Percentiles rank a stretch among this genome's conserved stretches.
These are phyloP conservation scores for Solanum hybrid DNA, from an alignment of 305 asterid genomes.

Conservation along the genomic window DNA sequence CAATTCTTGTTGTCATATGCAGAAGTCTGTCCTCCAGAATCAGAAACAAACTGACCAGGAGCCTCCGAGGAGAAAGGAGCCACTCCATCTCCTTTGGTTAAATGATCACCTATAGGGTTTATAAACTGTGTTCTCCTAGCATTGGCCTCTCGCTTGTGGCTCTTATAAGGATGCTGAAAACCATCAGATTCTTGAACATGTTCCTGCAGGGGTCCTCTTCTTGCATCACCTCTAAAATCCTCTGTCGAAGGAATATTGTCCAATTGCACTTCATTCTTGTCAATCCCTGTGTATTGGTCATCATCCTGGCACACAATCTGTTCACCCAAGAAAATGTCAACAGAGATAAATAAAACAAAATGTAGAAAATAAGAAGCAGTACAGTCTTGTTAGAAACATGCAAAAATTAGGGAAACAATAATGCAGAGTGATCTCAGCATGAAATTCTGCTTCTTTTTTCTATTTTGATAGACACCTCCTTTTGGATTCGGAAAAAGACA, in stretches of 20 bases:
- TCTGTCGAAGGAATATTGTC: conserved; percentile 31
- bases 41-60: conserved; percentile 18
- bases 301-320: conserved; percentile 71
- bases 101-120: conserved; percentile 21
- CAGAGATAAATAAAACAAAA: neutral
- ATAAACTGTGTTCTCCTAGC: conserved; percentile 35
- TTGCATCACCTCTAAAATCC: conserved; percentile 39
- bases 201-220: conserved; percentile 39
- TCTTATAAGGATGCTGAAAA: conserved; percentile 35
- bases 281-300: conserved; percentile 24
- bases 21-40: conserved; percentile 25
- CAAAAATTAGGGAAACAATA: neutral
- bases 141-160: conserved; percentile 32
- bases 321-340: conserved; percentile 12
- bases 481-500: neutral
- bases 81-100: conserved; percentile 32
- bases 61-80: conserved; percentile 26
- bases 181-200: conserved; percentile 29
- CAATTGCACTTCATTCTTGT: conserved; percentile 33
- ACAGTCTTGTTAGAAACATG: neutral
- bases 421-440: neutral
- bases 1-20: conserved; percentile 18
- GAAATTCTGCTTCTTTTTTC: neutral
- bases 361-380: neutral
- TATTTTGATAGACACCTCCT: neutral